A percentile compares a stretch with the other conserved stretches of the same genome.
These are phyloP conservation scores for Dactylorhiza incarnata DNA, from an alignment of 106 monocot genomes.

Conservation along the genomic window DNA sequence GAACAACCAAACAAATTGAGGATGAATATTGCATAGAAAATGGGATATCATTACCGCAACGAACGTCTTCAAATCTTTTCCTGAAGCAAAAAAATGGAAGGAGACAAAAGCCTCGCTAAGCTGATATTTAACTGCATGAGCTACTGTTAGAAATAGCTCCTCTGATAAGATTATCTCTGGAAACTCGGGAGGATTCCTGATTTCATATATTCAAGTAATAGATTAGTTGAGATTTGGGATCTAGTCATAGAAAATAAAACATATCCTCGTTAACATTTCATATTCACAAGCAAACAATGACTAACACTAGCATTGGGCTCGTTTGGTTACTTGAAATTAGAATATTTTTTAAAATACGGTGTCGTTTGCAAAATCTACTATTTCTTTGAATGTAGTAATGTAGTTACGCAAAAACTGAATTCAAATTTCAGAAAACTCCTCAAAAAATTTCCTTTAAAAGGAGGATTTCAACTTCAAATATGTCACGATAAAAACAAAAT, in stretches of 20 bases:
- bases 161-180: constrained; percentile 42
- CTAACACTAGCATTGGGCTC: too few relatives aligned
- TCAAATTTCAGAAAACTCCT: too few relatives aligned
- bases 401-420: too few relatives aligned
- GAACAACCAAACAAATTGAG: background rate
- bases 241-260: background rate
- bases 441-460: too few relatives aligned
- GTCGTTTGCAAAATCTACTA: too few relatives aligned
- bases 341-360: too few relatives aligned
- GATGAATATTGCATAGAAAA: background rate
- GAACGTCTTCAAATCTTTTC: constrained; percentile 35
- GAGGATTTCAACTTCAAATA: too few relatives aligned
- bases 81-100: constrained; percentile 32
- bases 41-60: background rate
- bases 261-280: background rate
- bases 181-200: constrained; percentile 48
- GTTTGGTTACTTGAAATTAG: too few relatives aligned
- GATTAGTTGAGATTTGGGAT: background rate
- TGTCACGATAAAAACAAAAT: too few relatives aligned
- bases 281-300: background rate
- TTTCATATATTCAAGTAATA: background rate
- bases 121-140: constrained; percentile 29
- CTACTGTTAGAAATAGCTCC: constrained; percentile 29
- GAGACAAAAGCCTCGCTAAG: constrained; percentile 46
- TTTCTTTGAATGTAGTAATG: too few relatives aligned